A percentile compares a stretch with the other conserved stretches of the same genome.
phyloP scores from a whole-genome alignment of 75 land plant species.

The Pinus albicaulis region DNA sequence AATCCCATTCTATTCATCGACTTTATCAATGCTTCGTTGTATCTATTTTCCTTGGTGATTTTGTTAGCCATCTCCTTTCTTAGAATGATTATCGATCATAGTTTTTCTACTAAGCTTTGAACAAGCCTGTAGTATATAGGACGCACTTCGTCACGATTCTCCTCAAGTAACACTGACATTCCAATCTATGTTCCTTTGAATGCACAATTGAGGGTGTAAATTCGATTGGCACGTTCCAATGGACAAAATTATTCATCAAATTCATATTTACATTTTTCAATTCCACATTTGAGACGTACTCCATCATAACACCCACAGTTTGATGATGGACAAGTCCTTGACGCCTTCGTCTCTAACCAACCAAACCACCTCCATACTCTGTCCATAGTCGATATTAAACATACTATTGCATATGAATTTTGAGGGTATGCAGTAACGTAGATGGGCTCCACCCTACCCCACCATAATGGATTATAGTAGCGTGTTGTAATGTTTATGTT shows the following conservation, averaged over 20 bases:
- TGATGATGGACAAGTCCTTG: conserved; percentile 67
- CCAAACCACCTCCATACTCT: conserved; percentile 45
- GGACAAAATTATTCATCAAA: conserved; percentile 18
- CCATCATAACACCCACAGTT: conserved; percentile 72
- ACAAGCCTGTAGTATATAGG: too few species aligned
- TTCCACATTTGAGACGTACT: conserved; percentile 46
- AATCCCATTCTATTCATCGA: too few species aligned
- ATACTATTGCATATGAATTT: conserved; percentile 31
- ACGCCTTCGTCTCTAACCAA: conserved; percentile 85
- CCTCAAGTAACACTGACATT: too few species aligned
- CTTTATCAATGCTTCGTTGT: too few species aligned
- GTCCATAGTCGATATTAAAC: conserved; percentile 64
- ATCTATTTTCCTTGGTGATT: too few species aligned
- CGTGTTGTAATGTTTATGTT: conserved; percentile 82
- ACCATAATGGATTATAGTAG: conserved; percentile 88
- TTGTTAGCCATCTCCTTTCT: too few species aligned
- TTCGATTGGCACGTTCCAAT: too few species aligned
- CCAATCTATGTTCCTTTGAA: too few species aligned
- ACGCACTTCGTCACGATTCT: too few species aligned
- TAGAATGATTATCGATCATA: too few species aligned
- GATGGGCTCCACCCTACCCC: conserved; percentile 92
- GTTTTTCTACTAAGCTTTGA: too few species aligned
- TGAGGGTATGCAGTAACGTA: conserved; percentile 76
- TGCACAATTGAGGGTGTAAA: too few species aligned
- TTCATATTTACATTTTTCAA: conserved; percentile 57